Conservation (phyloP, 495 filamentous ascomycete genomes). For the Xylaria cubensis region DNA sequence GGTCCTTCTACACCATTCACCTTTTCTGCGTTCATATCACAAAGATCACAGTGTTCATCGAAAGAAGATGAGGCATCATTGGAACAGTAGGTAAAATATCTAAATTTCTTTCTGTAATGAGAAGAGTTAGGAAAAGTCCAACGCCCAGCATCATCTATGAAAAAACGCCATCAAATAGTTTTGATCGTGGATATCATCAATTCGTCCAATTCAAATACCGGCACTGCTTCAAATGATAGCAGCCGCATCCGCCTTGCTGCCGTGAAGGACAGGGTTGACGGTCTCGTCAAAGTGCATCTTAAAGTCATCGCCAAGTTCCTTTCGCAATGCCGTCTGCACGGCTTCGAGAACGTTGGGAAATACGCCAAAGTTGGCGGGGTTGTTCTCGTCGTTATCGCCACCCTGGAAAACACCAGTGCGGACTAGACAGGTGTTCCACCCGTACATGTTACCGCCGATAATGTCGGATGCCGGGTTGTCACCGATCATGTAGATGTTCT, state of each 20-base stretch:
- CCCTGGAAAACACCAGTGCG: conserved; percentile 61
- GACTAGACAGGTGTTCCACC: conserved; percentile 86
- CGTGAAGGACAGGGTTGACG: conserved; percentile 70
- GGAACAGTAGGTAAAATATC: not conserved
- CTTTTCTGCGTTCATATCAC: not conserved
- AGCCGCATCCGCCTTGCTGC: conserved; percentile 46
- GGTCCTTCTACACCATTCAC: not conserved
- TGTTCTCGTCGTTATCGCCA: conserved; percentile 86
- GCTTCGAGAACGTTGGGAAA: conserved; percentile 84
- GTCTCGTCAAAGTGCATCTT: conserved; percentile 52
- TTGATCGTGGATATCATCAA: conserved; percentile 28
- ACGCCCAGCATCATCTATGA: conserved; percentile 6
- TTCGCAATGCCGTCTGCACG: conserved; percentile 93
- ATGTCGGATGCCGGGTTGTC: conserved; percentile 84
- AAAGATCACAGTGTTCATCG: not conserved
- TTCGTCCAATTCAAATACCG: conserved; percentile 16
- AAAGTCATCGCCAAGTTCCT: conserved; percentile 72
- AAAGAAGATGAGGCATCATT: not conserved
- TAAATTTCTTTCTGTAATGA: not conserved
- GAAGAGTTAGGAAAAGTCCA: not conserved
- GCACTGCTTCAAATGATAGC: conserved; percentile 34
- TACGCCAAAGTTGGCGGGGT: conserved; percentile 91
- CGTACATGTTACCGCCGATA: conserved; percentile 80
- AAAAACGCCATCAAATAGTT: conserved; percentile 15
- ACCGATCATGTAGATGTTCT: conserved; percentile 83